Evolutionary conservation across 2,329 filamentous ascomycete species (phyloP).

Genomic region (Colletotrichum caudatum): DNA sequence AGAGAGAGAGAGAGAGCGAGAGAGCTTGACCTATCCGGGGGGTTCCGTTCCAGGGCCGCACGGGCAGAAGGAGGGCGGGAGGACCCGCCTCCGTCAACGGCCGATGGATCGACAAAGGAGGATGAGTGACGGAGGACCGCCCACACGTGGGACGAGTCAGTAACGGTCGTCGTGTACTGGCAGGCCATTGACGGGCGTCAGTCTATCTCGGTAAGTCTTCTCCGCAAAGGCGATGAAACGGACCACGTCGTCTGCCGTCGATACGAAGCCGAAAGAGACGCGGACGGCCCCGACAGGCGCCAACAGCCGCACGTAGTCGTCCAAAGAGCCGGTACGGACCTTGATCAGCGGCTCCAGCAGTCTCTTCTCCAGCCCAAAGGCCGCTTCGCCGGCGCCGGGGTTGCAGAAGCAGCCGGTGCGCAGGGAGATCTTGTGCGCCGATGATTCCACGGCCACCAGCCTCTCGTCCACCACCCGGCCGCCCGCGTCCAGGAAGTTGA

Average conservation of each 20-base stretch:
- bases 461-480: slow-evolving; percentile 54
- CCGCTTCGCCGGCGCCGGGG: slow-evolving; percentile 54
- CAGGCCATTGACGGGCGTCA: slow-evolving; percentile 27
- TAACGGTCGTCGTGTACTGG: slow-evolving; percentile 28
- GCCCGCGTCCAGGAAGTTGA: slow-evolving; percentile 52
- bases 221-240: slow-evolving; percentile 51
- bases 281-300: slow-evolving; percentile 51
- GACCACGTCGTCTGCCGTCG: slow-evolving; percentile 52
- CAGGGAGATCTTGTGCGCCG: slow-evolving; percentile 52
- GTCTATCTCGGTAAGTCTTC: slow-evolving; percentile 50
- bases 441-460: slow-evolving; percentile 51
- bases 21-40: not conserved
- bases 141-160: slow-evolving; percentile 7
- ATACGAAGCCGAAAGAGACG: slow-evolving; percentile 55
- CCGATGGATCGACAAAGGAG: not conserved
- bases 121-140: not conserved
- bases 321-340: slow-evolving; percentile 37
- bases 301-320: slow-evolving; percentile 44
- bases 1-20: not conserved
- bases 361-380: slow-evolving; percentile 47
- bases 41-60: not conserved
- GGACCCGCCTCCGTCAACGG: not conserved
- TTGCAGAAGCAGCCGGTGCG: slow-evolving; percentile 59
- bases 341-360: slow-evolving; percentile 38
- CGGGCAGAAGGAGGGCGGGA: not conserved